These are phyloP conservation scores for Wallemia hederae DNA, from an alignment of 1,284 basidiomycete genomes.

Conservation along the genomic window DNA sequence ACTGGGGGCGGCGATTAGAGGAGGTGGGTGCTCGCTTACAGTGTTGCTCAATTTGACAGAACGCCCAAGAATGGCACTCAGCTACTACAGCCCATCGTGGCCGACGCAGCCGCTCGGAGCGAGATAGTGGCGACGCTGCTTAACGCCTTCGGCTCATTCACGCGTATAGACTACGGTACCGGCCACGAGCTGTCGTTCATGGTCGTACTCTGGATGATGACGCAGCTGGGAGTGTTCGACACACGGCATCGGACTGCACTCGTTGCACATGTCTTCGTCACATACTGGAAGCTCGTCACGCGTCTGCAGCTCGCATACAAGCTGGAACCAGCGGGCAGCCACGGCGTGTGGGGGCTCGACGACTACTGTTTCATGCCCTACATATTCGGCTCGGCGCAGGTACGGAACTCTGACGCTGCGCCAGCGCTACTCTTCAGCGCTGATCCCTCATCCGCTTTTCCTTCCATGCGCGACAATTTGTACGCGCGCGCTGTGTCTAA, in stretches of 20 bases:
- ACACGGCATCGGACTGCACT: slow-evolving; percentile 7
- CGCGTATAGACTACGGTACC: slow-evolving; percentile 81
- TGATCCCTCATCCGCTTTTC: slow-evolving; percentile 14
- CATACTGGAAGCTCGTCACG: slow-evolving; percentile 60
- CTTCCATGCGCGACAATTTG: slow-evolving; percentile 28
- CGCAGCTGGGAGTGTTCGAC: slow-evolving; percentile 18
- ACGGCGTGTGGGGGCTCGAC: slow-evolving; percentile 94
- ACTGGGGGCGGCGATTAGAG: slow-evolving; percentile 52
- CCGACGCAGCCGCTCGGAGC: slow-evolving; percentile 26
- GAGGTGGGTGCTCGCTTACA: slow-evolving; percentile 23
- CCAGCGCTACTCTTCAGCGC: slow-evolving; percentile 2
- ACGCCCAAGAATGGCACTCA: slow-evolving; percentile 1
- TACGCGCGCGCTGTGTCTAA: slow-evolving; percentile 56
- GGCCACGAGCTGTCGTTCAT: slow-evolving; percentile 78
- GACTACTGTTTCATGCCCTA: slow-evolving; percentile 79
- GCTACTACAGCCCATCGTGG: slow-evolving; percentile 1
- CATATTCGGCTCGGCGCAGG: slow-evolving; percentile 68
- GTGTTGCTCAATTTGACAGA: background rate
- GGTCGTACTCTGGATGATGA: slow-evolving; percentile 39
- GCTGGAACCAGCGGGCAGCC: slow-evolving; percentile 84
- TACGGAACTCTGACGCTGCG: slow-evolving; percentile 21
- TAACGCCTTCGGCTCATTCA: slow-evolving; percentile 66
- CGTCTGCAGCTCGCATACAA: slow-evolving; percentile 62
- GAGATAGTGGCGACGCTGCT: slow-evolving; percentile 45
- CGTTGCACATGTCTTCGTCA: slow-evolving; percentile 24